Evolutionary conservation across 2,329 filamentous ascomycete genomes (phyloP), one percentile per base, ranked within the genome.

Genomic region (Venturia oleaginea): DNA sequence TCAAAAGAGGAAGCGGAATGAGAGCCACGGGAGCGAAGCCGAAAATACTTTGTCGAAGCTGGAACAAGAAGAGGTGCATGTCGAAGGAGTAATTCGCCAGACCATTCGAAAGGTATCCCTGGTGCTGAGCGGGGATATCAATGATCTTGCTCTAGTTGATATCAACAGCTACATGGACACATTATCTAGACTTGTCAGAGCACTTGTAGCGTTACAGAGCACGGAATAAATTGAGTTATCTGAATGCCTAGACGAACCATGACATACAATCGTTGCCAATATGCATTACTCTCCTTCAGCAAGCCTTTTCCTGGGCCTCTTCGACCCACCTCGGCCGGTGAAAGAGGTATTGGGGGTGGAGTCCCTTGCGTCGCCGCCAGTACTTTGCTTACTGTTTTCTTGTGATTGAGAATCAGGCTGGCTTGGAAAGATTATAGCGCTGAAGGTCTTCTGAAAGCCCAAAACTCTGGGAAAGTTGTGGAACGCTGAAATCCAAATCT

Each of bases 1-100:
- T 59, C 61, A 61, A 66, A 66, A 67, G 66, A 43, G 66, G 64
- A 51, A 67, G 66, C 66, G 48, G 61, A 27, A 60, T 37, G 48
- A 65, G 57, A 65, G 38, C 61, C 19, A 64, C 38, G 51, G 38
- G 42, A 65, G 37, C 37, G 37, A 40, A 40, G 11, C 37, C 37
- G 37, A 40, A 40, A 40, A 40, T 40, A 7, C 37, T 40, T 40
- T 40, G 15, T 40, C 11, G 37, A 40, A 40, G 37, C 37, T 40
- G 15, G 37, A 40, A 40, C 15, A 40, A 40, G 37, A 13, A 40
- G 37, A 40, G 37, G 37, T 8, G 15, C 15, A 13, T 40, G 15
- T 40, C 11, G 11, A 40, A 13, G 37, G 37, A 40, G 37, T 66
- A 40, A 40, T 40, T 40, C 37, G 37, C 37, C 15, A 40, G 37